Evolutionary conservation across 1,284 basidiomycete species (phyloP).

Genomic region (Ustilago lituana): DNA sequence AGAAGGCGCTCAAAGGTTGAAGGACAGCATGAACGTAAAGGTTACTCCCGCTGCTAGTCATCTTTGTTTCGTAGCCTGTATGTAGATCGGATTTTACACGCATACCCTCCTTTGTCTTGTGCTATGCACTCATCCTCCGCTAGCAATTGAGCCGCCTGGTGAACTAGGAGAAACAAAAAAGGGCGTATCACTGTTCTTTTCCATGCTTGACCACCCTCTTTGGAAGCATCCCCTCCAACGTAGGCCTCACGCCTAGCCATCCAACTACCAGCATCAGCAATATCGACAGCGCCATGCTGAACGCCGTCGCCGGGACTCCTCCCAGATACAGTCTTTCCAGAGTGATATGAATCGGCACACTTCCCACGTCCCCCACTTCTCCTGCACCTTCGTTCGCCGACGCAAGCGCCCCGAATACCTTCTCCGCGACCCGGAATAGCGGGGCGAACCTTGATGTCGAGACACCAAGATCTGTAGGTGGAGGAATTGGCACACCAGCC

Average conservation of each 20-base stretch:
- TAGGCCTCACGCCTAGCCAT: constrained; percentile 7
- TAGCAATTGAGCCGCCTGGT: too few relatives aligned
- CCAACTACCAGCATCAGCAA: constrained; percentile 1
- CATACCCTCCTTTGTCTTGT: neutral
- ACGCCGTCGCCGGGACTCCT: constrained; percentile 11
- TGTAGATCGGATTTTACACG: neutral
- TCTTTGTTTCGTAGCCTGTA: too few relatives aligned
- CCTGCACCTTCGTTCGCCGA: neutral
- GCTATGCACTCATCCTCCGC: too few relatives aligned
- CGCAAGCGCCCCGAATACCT: constrained; percentile 11
- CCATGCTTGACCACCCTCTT: neutral
- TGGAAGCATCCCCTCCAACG: constrained; percentile 6
- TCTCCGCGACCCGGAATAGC: constrained; percentile 6
- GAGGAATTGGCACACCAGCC: constrained; percentile 18
- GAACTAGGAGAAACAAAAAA: neutral
- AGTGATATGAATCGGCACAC: constrained; percentile 32
- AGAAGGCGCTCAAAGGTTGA: constrained; percentile 39
- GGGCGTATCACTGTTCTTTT: constrained; percentile 2
- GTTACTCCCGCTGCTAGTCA: too few relatives aligned
- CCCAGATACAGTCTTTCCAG: constrained; percentile 24
- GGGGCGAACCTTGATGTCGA: neutral
- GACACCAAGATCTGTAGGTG: neutral
- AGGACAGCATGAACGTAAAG: too few relatives aligned
- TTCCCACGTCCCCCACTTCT: neutral
- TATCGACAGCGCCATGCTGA: constrained; percentile 5